phyloP scores from a whole-genome alignment of 2,329 filamentous ascomycete species.

The Tympanopsis confertula region DNA sequence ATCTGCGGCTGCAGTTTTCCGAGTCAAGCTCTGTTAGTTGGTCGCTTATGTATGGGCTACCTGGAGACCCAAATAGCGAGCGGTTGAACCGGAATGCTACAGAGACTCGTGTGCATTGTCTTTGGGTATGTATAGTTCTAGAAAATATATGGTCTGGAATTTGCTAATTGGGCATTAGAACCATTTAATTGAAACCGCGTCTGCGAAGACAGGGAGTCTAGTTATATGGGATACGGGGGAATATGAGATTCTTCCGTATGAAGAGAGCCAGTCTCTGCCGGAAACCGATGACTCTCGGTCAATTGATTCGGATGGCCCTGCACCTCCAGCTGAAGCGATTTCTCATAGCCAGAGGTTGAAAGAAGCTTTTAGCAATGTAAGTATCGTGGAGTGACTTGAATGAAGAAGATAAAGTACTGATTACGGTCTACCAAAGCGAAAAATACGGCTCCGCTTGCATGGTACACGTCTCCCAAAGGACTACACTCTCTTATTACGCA shows the following conservation, averaged over 20 bases:
- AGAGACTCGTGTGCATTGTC: constrained; percentile 48
- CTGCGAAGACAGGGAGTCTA: constrained; percentile 39
- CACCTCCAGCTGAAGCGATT: background rate
- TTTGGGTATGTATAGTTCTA: constrained; percentile 31
- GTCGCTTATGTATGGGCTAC: constrained; percentile 52
- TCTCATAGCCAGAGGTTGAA: constrained; percentile 35
- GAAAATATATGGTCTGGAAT: constrained; percentile 1
- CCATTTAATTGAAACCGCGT: constrained; percentile 48
- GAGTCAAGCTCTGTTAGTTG: constrained; percentile 52
- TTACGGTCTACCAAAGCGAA: constrained; percentile 22
- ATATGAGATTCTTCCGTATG: constrained; percentile 38
- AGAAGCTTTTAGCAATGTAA: constrained; percentile 30
- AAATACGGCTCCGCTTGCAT: constrained; percentile 42
- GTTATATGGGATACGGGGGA: constrained; percentile 53
- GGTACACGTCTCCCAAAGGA: constrained; percentile 37
- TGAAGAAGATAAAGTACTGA: background rate
- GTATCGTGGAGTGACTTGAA: constrained; percentile 8
- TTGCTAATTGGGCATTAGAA: constrained; percentile 25
- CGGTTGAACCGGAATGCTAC: constrained; percentile 46
- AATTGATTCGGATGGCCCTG: constrained; percentile 8
- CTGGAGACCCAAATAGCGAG: constrained; percentile 41
- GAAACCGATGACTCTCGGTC: constrained; percentile 21
- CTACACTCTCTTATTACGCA: constrained; percentile 41
- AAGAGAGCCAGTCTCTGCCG: constrained; percentile 16
- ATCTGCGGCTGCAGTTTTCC: constrained; percentile 60